Evolutionary conservation across 495 filamentous ascomycete genomes (phyloP).

Genomic region (Neurospora sublineolata): DNA sequence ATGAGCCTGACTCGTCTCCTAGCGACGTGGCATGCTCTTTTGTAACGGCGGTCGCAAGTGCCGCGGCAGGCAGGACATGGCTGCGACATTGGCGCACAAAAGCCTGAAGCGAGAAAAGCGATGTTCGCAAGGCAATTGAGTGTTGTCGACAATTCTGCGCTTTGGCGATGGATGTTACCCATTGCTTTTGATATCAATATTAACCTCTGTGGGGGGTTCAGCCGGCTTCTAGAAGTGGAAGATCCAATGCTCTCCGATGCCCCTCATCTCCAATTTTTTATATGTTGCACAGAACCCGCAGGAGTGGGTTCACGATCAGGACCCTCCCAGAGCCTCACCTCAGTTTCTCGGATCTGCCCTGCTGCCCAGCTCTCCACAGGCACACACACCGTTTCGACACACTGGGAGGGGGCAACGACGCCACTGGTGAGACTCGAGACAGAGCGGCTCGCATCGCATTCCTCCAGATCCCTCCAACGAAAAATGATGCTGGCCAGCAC

Average conservation of each 20-base stretch:
- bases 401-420: slow-evolving; percentile 14
- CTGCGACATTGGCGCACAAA: not conserved
- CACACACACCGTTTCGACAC: slow-evolving; percentile 10
- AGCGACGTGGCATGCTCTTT: slow-evolving; percentile 20
- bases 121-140: not conserved
- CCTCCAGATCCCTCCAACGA: not conserved
- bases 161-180: not conserved
- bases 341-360: slow-evolving; percentile 18
- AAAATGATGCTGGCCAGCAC: not conserved
- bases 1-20: slow-evolving; percentile 17
- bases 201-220: not conserved
- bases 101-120: not conserved
- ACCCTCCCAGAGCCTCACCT: slow-evolving; percentile 31
- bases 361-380: slow-evolving; percentile 18
- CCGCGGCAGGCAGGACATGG: not conserved
- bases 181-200: slow-evolving; percentile 7
- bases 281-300: slow-evolving; percentile 30
- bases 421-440: slow-evolving; percentile 7
- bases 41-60: slow-evolving; percentile 2
- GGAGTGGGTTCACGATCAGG: slow-evolving; percentile 28
- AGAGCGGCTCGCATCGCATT: not conserved
- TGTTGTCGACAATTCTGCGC: not conserved
- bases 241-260: slow-evolving; percentile 7
- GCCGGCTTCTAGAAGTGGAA: slow-evolving; percentile 15
- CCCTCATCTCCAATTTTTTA: slow-evolving; percentile 22